Evolutionary conservation across 352 stramenopile species (phyloP), one percentile per base, ranked within the genome.

Genomic region (Globisporangium rhizosaccharum): DNA sequence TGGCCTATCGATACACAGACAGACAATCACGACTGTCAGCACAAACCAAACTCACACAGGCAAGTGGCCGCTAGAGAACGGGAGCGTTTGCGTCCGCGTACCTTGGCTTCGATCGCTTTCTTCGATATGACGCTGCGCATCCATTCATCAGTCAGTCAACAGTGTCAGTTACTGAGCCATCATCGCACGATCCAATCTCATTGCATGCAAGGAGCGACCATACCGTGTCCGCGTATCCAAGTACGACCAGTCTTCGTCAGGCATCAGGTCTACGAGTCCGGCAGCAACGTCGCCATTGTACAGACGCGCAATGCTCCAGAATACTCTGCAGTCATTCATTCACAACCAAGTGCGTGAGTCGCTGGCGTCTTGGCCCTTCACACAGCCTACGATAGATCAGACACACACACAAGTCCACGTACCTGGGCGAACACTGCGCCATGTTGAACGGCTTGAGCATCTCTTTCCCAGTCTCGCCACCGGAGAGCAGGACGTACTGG

Each of bases 361-460:
- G 37, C 26, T 30, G 3, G 7, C 2, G 28, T 33, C 28, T 6
- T 23, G 0, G 23, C 15, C 25, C 9, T 52, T 17, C 20, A 23
- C 25, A 58, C 36, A 20, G n/a, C 15, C 15, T 9, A 51, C 25
- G 5, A 45, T 45, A 45, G 12, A 26, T 7, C 45, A 23, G 1
- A 28, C 46, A n/a, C 8, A 44, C 14, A 3, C 1, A 45, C 8
- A 15, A 20, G 18, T 6, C 23, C 23, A 57, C 66, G 20, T 53
- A 87, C 79, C 86, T 72, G 7, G 83, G 82, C 2, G 86, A 96
- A 5, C 73, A 71, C 57, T 96, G 84, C 1, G 86, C 86, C 86
- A 96, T 96, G 61, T 96, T 96, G 58, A 96, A 96, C 9, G 84
- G 84, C 69, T 96, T 96, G 56, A 96, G 79, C 86, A 94, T 94